Base-by-base conservation (phyloP, 1,284 basidiomycete genomes). In the Ustilago trichophora region DNA sequence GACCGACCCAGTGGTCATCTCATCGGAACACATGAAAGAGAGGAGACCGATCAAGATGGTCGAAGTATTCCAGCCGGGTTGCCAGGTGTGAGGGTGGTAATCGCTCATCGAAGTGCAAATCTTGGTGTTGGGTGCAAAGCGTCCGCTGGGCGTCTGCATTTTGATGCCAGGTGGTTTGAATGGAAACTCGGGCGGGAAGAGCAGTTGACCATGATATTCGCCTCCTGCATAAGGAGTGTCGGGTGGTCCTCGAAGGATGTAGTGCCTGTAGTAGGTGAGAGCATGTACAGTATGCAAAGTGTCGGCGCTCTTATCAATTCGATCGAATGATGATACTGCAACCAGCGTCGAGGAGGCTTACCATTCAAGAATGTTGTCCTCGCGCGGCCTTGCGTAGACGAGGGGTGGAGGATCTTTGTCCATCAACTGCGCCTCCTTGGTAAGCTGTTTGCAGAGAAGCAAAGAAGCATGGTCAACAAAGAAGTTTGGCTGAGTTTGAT, bases 21-120 rank as follows among this genome's bases (percentile, higher is more conserved):
- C 93, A 75, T 97, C 92, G 2, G 91, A 90, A 49, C 94, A 87
- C 94, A 96, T 96, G 84, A 97, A 97, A 6, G 91, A 93, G 36
- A 96, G 85, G 19, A 97, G 85, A 26, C 93, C 93, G n/a, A 93
- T 95, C 67, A 96, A 86, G 90, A 93, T 93, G 36, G 91, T 93
- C 31, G 91, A 90, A 15, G 93, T 91, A 78, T 91, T 92, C 92
- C 92, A 93, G 9, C 91, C 91, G 2, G 92, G 91, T 80, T 93
- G 93, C 91, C 92, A 48, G n/a, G 89, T 87, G 67, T 91, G 91
- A 1, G 92, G 91, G 76, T 93, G 91, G 81, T 92, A 97, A 80
- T 80, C 76, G 50, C 73, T 76, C 75, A 80, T 79, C 24, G 75
- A 77, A 21, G 76, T 80, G 69, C 79, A 80, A 69, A 97, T 97